phyloP scores from a whole-genome alignment of 495 filamentous ascomycete genomes.

The Friedmanniomyces simplex region DNA sequence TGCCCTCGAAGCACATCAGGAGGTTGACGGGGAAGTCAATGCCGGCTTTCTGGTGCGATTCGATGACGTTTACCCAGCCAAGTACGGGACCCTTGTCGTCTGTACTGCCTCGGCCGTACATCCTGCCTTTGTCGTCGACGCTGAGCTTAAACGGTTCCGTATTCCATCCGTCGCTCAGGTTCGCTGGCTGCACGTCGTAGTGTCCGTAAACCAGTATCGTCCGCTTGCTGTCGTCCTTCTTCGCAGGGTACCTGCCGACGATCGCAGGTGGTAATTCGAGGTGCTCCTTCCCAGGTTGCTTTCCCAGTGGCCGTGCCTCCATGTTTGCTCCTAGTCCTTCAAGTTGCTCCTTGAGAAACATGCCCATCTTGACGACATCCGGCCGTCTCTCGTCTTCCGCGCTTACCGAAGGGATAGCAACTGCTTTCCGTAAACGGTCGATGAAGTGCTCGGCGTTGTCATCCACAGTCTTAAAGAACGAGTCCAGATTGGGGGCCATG shows the following conservation, averaged over 20 bases:
- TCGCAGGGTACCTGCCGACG: conserved; percentile 64
- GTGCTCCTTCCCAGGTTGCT: conserved; percentile 79
- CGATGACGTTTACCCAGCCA: conserved; percentile 95
- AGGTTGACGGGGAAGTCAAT: conserved; percentile 95
- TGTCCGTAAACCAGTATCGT: conserved; percentile 96
- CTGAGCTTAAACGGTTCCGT: conserved; percentile 88
- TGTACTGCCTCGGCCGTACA: conserved; percentile 92
- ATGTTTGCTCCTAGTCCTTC: conserved; percentile 74
- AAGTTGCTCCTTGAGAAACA: conserved; percentile 78
- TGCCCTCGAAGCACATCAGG: conserved; percentile 99
- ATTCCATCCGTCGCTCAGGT: conserved; percentile 89
- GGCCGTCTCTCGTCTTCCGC: conserved; percentile 77
- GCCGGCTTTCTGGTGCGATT: conserved; percentile 90
- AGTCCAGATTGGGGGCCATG: conserved; percentile 34
- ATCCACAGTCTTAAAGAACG: conserved; percentile 53
- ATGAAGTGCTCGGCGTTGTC: conserved; percentile 71
- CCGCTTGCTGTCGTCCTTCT: conserved; percentile 78
- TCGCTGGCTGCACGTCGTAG: conserved; percentile 96
- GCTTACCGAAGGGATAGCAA: conserved; percentile 92
- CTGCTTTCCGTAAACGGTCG: conserved; percentile 78
- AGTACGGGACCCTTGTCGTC: conserved; percentile 98
- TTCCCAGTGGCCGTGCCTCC: conserved; percentile 71
- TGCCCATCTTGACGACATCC: conserved; percentile 88
- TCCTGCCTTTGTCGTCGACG: conserved; percentile 80
- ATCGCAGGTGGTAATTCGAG: conserved; percentile 89